Conservation (phyloP, 257 asterid genomes). For the Nicotiana tabacum region DNA sequence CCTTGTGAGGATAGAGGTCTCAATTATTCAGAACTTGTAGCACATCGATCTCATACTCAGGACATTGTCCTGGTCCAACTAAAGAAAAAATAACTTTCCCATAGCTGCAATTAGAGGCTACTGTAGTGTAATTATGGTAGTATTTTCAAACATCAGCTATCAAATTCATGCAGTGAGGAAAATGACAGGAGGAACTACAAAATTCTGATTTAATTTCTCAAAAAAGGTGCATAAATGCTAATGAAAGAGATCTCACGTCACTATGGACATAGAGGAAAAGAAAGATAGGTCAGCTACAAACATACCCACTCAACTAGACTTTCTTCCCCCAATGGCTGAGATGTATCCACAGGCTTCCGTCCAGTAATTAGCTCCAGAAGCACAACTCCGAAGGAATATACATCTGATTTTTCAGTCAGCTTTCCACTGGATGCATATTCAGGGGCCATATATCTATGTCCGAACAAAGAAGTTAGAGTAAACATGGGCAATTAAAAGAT, state of each 20-base stretch:
- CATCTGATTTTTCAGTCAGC: constrained; percentile 84
- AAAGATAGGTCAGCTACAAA: not conserved
- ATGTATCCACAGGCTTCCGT: constrained; percentile 84
- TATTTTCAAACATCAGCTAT: not conserved
- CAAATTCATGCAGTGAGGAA: not conserved
- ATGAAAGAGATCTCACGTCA: not conserved
- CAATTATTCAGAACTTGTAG: not conserved
- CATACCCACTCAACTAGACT: constrained; percentile 96
- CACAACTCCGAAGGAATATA: constrained; percentile 86
- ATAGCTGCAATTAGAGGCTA: not conserved
- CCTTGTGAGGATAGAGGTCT: not conserved
- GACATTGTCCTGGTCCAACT: not conserved
- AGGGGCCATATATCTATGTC: constrained; percentile 90
- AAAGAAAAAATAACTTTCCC: not conserved
- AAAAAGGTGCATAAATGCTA: not conserved
- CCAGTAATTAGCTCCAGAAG: constrained; percentile 86
- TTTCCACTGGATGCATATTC: constrained; percentile 95
- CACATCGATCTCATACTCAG: not conserved
- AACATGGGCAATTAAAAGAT: not conserved
- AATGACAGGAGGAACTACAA: not conserved
- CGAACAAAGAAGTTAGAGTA: not conserved
- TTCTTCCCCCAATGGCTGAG: constrained; percentile 92
- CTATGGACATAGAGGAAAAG: not conserved
- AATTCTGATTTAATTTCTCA: not conserved
- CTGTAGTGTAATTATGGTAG: not conserved